Conservation (phyloP, 108 stramenopile genomes). For the Cyclotella sp. region DNA sequence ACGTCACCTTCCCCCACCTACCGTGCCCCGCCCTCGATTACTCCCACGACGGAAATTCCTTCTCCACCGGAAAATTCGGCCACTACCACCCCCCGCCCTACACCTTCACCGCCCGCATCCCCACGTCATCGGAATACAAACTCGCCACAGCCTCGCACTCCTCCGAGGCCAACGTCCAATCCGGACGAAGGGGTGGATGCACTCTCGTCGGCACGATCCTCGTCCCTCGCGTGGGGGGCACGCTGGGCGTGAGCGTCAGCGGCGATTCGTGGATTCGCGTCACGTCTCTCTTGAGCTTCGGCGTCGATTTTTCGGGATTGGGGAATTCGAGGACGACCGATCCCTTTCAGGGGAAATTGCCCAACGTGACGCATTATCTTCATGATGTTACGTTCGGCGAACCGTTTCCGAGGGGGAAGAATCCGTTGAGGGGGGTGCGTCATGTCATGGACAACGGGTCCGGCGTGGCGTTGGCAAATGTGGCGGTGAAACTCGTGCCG, state of each 20-base stretch:
- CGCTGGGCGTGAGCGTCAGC: slow-evolving; percentile 27
- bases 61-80: slow-evolving; percentile 36
- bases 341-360: slow-evolving; percentile 45
- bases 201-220: slow-evolving; percentile 41
- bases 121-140: slow-evolving; percentile 42
- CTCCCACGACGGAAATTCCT: slow-evolving; percentile 58
- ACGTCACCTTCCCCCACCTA: slow-evolving; percentile 81
- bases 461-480: slow-evolving; percentile 71
- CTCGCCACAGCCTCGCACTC: slow-evolving; percentile 11
- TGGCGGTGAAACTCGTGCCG: slow-evolving; percentile 75
- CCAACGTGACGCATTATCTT: slow-evolving; percentile 72
- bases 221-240: slow-evolving; percentile 41
- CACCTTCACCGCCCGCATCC: slow-evolving; percentile 32
- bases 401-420: slow-evolving; percentile 58
- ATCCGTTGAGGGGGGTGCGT: slow-evolving; percentile 61
- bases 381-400: slow-evolving; percentile 80
- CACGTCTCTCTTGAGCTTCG: slow-evolving; percentile 36
- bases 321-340: slow-evolving; percentile 1
- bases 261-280: slow-evolving; percentile 43
- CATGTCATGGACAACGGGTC: slow-evolving; percentile 71
- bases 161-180: background rate
- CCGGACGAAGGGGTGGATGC: slow-evolving; percentile 31
- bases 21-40: slow-evolving; percentile 67
- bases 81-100: slow-evolving; percentile 42
- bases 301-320: slow-evolving; percentile 14